phyloP scores from a whole-genome alignment of 352 stramenopile species.

The Pythium dissimile region DNA sequence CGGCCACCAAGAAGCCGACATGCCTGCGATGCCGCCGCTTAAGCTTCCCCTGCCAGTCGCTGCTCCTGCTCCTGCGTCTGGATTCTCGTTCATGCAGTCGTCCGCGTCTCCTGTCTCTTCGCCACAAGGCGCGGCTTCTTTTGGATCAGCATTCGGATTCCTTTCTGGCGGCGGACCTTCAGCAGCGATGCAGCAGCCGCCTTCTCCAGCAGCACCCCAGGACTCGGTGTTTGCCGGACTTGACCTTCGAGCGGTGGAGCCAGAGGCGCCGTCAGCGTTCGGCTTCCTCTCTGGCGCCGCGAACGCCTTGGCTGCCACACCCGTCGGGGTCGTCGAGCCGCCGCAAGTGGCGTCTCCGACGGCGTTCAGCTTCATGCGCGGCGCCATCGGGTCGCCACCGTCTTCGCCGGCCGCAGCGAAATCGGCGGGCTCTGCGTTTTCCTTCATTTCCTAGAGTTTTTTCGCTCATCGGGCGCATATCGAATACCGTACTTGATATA shows the following conservation, averaged over 20 bases:
- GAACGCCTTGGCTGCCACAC: constrained; percentile 4
- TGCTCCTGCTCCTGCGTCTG: neutral
- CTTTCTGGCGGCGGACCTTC: constrained; percentile 2
- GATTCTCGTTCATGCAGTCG: constrained; percentile 25
- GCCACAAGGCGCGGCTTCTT: constrained; percentile 10
- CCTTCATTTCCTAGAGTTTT: constrained; percentile 22
- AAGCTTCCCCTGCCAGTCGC: neutral
- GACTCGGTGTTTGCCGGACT: constrained; percentile 58
- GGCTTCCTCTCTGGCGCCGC: constrained; percentile 43
- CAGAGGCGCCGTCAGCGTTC: constrained; percentile 45
- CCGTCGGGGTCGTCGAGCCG: constrained; percentile 26
- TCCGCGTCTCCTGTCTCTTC: constrained; percentile 7
- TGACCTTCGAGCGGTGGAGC: constrained; percentile 29
- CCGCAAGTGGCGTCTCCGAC: constrained; percentile 46
- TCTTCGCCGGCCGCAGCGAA: constrained; percentile 12
- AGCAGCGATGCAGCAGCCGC: neutral
- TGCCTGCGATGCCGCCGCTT: constrained; percentile 5
- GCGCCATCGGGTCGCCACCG: constrained; percentile 24
- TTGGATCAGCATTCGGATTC: constrained; percentile 25
- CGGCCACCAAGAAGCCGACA: neutral
- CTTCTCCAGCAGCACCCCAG: neutral
- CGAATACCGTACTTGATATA: neutral
- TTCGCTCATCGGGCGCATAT: neutral
- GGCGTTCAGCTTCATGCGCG: constrained; percentile 56
- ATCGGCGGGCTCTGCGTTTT: constrained; percentile 19